Base-by-base conservation (phyloP, 371 early-diverging fungal genomes). In the Nematocida sp. region DNA sequence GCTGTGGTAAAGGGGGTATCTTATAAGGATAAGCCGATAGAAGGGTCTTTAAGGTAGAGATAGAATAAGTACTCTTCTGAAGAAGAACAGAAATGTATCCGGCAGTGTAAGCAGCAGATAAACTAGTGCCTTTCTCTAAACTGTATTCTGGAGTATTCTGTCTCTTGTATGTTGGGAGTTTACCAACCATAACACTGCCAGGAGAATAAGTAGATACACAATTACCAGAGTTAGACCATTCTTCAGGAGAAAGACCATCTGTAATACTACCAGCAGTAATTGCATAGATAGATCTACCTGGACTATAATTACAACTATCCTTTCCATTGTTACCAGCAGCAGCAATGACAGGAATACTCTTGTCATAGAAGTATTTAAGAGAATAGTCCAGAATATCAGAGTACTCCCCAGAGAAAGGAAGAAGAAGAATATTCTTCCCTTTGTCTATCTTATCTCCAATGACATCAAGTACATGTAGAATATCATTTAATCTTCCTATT, bases 321-420 rank as follows among this genome's bases (percentile, higher is more conserved):
- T 75, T 78, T 7, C 54, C 53, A 29, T 76, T 41, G 52, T 82
- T 79, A 54, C 83, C 83, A 15, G 79, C 70, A 32, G 81, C 57
- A 9, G 76, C n/a, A 17, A 82, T 65, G 31, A 80, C 67, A 54
- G 51, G 74, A 41, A 79, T 51, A 17, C 47, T 75, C 40, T 49
- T 58, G 29, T 76, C 53, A 38, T 79, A 55, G n/a, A 65, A 60
- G 1, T 41, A 17, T n/a, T 57, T 40, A 29, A 66, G 19, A 11
- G 67, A 43, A 5, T 13, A 29, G 60, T 82, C 78, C 3, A 82
- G 40, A 29, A 76, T 29, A 19, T 51, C 35, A 29, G 78, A 77
- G 25, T 77, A 40, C 2, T 67, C 77, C 11, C 83, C 83, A 23
- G 75, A 63, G 32, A 82, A 53, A 34, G 77, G 70, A 46, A 82